Evolutionary conservation across 352 stramenopile species (phyloP).

Genomic region (Pythium folliculosum): DNA sequence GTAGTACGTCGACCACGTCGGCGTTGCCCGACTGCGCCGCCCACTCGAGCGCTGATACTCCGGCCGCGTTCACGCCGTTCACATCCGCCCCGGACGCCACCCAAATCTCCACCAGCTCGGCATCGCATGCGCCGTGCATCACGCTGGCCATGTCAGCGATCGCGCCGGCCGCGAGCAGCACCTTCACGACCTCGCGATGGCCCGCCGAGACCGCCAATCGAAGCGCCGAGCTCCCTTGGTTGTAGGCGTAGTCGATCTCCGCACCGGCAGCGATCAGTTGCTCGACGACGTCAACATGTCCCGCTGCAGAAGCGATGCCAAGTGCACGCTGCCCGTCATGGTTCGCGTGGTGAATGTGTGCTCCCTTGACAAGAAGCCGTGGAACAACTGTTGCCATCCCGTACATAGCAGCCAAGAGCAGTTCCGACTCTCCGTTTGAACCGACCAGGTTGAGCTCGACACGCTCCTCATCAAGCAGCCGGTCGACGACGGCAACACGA

Average conservation of each 20-base stretch:
- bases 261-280: too few relatives aligned
- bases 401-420: too few relatives aligned
- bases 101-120: too few relatives aligned
- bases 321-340: too few relatives aligned
- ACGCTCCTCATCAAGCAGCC: neutral
- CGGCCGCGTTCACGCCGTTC: neutral
- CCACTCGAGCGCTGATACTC: neutral
- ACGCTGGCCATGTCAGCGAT: too few relatives aligned
- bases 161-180: slow-evolving; percentile 1
- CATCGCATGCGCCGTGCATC: too few relatives aligned
- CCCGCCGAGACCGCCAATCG: slow-evolving; percentile 18
- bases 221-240: neutral
- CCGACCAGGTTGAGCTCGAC: neutral
- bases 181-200: neutral
- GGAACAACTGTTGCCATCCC: too few relatives aligned
- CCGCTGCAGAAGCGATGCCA: too few relatives aligned
- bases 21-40: neutral
- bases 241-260: neutral
- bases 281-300: too few relatives aligned
- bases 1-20: neutral
- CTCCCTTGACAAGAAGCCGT: too few relatives aligned
- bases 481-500: neutral
- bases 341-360: too few relatives aligned
- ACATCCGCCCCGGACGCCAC: neutral
- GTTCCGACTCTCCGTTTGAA: neutral